A percentile compares a stretch with the other conserved stretches of the same genome.
These are phyloP conservation scores for Filosporella fistucella DNA, from an alignment of 495 filamentous ascomycete genomes.

Conservation along the genomic window DNA sequence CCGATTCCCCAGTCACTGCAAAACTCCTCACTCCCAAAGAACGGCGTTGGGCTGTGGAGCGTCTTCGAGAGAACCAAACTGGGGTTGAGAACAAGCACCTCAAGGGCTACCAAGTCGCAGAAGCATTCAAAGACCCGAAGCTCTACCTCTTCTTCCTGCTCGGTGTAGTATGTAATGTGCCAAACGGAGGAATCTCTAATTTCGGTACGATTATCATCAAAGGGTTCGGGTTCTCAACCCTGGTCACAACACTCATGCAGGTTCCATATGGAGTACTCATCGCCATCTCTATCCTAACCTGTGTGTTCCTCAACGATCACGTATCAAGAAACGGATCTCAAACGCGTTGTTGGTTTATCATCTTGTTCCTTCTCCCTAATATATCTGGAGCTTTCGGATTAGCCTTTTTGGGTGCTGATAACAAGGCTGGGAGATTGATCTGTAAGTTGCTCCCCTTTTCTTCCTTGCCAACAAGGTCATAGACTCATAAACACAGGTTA, in stretches of 20 bases:
- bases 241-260: constrained; percentile 33
- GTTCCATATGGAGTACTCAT: constrained; percentile 30
- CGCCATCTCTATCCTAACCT: constrained; percentile 26
- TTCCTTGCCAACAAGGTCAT: too few species aligned
- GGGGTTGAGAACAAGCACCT: constrained; percentile 69
- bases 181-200: constrained; percentile 40
- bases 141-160: constrained; percentile 23
- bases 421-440: constrained; percentile 7
- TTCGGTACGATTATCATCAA: constrained; percentile 35
- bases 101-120: constrained; percentile 42
- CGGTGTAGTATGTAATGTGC: constrained; percentile 22
- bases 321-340: constrained; percentile 49
- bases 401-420: constrained; percentile 1
- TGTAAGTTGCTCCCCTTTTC: constrained; percentile 37
- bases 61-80: constrained; percentile 60
- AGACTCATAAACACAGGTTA: constrained; percentile 33
- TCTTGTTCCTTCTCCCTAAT: constrained; percentile 30
- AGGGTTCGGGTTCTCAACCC: constrained; percentile 48
- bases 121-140: constrained; percentile 25
- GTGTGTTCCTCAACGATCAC: constrained; percentile 32
- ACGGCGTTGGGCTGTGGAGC: constrained; percentile 50
- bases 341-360: constrained; percentile 28
- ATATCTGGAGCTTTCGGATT: constrained; percentile 33
- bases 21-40: constrained; percentile 63
- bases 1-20: constrained; percentile 54